Conservation (phyloP, 1,284 basidiomycete species). For the Cystobasidiaceae sp. region DNA sequence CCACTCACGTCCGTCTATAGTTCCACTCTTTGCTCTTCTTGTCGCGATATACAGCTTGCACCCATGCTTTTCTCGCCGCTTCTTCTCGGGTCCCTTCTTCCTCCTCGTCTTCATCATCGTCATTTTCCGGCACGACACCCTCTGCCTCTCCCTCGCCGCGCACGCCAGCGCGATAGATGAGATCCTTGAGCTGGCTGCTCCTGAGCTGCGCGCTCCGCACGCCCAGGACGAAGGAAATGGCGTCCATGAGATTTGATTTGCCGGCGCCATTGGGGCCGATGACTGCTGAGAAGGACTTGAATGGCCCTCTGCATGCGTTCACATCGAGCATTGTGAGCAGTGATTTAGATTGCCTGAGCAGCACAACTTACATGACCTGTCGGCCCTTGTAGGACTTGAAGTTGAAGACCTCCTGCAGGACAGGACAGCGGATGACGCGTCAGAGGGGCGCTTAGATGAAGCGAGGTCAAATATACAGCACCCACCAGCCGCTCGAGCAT, state of each 20-base stretch:
- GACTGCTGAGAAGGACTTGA: conserved; percentile 86
- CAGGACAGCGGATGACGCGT: conserved; percentile 2
- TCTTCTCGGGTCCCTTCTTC: conserved; percentile 54
- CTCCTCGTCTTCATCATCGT: conserved; percentile 47
- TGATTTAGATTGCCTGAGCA: too few relatives aligned
- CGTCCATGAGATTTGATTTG: conserved; percentile 99
- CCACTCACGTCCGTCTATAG: conserved; percentile 80
- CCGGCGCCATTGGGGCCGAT: conserved; percentile 99
- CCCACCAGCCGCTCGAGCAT: conserved; percentile 28
- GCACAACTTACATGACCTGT: conserved; percentile 39
- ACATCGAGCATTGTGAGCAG: too few relatives aligned
- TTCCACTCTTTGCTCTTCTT: conserved; percentile 70
- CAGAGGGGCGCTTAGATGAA: background rate
- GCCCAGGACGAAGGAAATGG: conserved; percentile 97
- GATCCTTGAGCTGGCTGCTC: conserved; percentile 86
- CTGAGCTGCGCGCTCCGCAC: conserved; percentile 89
- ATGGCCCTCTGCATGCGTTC: conserved; percentile 88
- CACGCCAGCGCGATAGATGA: conserved; percentile 77
- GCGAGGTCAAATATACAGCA: background rate
- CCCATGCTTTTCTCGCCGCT: conserved; percentile 87
- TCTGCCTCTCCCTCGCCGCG: conserved; percentile 42
- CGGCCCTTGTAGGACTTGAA: conserved; percentile 65
- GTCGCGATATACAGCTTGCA: conserved; percentile 84
- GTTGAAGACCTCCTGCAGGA: conserved; percentile 65
- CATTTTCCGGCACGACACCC: conserved; percentile 44